Percentiles rank a stretch among this genome's conserved stretches.
Conservation (phyloP, 495 filamentous ascomycete genomes). For the Aspergillus hancockii region DNA sequence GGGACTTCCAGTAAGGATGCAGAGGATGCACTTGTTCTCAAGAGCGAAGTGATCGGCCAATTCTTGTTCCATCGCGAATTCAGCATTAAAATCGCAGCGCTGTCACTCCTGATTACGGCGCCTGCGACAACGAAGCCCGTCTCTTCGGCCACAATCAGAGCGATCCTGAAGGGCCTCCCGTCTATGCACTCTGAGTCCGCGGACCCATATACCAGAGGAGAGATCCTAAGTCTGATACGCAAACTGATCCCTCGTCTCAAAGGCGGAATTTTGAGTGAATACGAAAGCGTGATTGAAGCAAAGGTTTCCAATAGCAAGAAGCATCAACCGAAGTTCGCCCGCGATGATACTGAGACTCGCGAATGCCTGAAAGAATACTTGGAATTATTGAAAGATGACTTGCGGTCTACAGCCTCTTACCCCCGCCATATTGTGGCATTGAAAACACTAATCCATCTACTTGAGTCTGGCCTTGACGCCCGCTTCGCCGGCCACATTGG, state of each 20-base stretch:
- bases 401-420: conserved; percentile 77
- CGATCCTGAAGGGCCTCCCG: conserved; percentile 61
- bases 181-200: conserved; percentile 71
- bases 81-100: conserved; percentile 67
- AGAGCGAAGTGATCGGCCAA: conserved; percentile 43
- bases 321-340: conserved; percentile 17
- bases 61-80: conserved; percentile 64
- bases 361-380: conserved; percentile 70
- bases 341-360: conserved; percentile 46
- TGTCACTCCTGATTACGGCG: conserved; percentile 73
- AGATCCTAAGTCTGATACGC: conserved; percentile 66
- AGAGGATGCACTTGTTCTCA: conserved; percentile 32
- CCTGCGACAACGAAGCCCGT: conserved; percentile 71
- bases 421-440: conserved; percentile 82
- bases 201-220: conserved; percentile 79
- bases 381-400: conserved; percentile 66
- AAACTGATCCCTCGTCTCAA: conserved; percentile 67
- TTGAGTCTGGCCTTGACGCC: conserved; percentile 56
- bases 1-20: conserved; percentile 17
- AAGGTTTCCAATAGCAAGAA: conserved; percentile 19
- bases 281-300: conserved; percentile 17
- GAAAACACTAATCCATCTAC: conserved; percentile 60
- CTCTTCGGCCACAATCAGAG: conserved; percentile 53
- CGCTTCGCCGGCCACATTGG: conserved; percentile 16
- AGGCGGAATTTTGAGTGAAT: conserved; percentile 32